phyloP scores from a whole-genome alignment of 179 eudicot species.

The Gypsophila paniculata region DNA sequence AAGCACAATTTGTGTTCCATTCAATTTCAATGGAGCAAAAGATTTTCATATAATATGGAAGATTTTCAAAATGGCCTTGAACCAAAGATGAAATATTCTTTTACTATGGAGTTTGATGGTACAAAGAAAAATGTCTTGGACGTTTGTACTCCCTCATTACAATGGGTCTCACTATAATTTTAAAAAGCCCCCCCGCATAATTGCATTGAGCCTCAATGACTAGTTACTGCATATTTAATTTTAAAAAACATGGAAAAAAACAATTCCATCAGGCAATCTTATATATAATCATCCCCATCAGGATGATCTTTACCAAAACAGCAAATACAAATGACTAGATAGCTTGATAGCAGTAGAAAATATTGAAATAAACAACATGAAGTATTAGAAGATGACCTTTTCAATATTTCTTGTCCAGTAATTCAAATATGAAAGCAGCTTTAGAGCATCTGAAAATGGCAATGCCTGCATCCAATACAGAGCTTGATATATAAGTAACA shows the following conservation, averaged over 20 bases:
- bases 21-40: not conserved
- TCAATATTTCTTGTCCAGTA: constrained; percentile 64
- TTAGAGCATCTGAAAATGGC: constrained; percentile 91
- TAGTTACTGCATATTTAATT: too few species aligned
- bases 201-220: too few species aligned
- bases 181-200: too few species aligned
- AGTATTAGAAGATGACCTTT: constrained; percentile 43
- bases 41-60: not conserved
- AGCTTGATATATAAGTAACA: constrained; percentile 22
- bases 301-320: not conserved
- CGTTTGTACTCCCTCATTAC: not conserved
- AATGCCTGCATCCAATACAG: constrained; percentile 57
- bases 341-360: too few species aligned
- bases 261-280: not conserved
- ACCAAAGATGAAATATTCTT: not conserved
- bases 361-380: too few species aligned
- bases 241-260: not conserved
- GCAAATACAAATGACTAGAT: too few species aligned
- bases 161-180: not conserved
- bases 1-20: not conserved
- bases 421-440: constrained; percentile 73
- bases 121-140: not conserved
- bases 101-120: not conserved
- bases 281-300: not conserved
- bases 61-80: not conserved